These are phyloP conservation scores for Blastomyces percursus DNA, from an alignment of 2,329 filamentous ascomycete genomes.

Conservation along the genomic window DNA sequence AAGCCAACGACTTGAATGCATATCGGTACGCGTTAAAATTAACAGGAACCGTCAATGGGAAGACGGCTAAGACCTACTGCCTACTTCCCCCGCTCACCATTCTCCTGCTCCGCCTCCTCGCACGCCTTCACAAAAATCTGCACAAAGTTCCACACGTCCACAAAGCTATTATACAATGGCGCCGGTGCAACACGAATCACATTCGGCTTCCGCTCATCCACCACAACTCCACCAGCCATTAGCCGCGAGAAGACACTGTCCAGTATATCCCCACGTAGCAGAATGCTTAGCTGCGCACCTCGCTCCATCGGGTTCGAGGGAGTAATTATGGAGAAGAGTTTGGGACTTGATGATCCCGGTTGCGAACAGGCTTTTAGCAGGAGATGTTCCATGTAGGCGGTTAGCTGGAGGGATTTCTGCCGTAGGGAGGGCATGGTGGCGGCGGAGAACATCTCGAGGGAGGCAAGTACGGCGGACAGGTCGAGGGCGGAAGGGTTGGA, in stretches of 20 bases:
- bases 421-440: constrained; percentile 60
- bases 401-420: constrained; percentile 60
- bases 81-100: neutral
- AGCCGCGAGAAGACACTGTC: constrained; percentile 56
- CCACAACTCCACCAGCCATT: constrained; percentile 58
- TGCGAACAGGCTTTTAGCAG: constrained; percentile 30
- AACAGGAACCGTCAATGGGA: too few relatives aligned
- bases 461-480: constrained; percentile 60
- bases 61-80: neutral
- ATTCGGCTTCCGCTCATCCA: constrained; percentile 75
- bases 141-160: constrained; percentile 57
- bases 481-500: constrained; percentile 75
- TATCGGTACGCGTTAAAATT: too few relatives aligned
- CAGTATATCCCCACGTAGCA: constrained; percentile 56
- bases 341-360: constrained; percentile 7
- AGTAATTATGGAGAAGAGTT: constrained; percentile 53
- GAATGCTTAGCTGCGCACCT: constrained; percentile 68
- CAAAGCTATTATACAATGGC: constrained; percentile 71
- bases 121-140: constrained; percentile 43
- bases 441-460: constrained; percentile 61
- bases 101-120: constrained; percentile 24
- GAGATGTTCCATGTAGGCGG: constrained; percentile 63
- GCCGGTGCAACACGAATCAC: constrained; percentile 76
- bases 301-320: constrained; percentile 56
- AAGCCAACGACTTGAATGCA: too few relatives aligned